These are phyloP conservation scores for Harringtonia aguacate DNA, from an alignment of 2,329 filamentous ascomycete species.

Conservation along the genomic window DNA sequence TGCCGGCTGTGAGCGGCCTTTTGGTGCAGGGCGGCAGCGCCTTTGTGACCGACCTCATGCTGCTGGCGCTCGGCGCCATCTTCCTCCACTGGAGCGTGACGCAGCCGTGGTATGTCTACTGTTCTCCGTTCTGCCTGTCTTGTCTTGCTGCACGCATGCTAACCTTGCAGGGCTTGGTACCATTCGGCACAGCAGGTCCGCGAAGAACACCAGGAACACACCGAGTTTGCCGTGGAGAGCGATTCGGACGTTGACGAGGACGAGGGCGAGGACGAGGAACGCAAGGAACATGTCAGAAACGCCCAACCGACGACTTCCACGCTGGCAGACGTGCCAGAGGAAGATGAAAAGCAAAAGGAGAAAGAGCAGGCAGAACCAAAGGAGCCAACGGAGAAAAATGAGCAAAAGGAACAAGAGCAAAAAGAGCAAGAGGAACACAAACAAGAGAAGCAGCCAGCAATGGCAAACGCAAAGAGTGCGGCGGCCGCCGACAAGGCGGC, in stretches of 20 bases:
- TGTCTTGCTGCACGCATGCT: not conserved
- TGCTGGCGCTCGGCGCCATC: slow-evolving; percentile 68
- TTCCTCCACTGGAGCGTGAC: slow-evolving; percentile 91
- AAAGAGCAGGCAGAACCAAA: slow-evolving; percentile 17
- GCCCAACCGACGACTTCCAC: not conserved
- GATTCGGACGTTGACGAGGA: slow-evolving; percentile 18
- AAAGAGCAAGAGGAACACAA: no score
- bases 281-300: not conserved
- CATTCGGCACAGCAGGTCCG: slow-evolving; percentile 56
- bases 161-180: slow-evolving; percentile 56
- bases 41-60: slow-evolving; percentile 73
- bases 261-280: slow-evolving; percentile 5
- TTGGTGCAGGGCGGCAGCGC: slow-evolving; percentile 77
- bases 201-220: slow-evolving; percentile 33
- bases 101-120: slow-evolving; percentile 64
- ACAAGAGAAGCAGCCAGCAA: not conserved
- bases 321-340: slow-evolving; percentile 35
- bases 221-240: slow-evolving; percentile 29
- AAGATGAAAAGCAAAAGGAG: slow-evolving; percentile 21
- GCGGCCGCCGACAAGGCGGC: slow-evolving; percentile 1
- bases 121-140: not conserved
- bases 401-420: slow-evolving; percentile 3
- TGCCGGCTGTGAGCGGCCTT: slow-evolving; percentile 77
- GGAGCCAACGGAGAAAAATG: slow-evolving; percentile 34
- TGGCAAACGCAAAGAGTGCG: not conserved